These are phyloP conservation scores for Coemansia sp. DNA, from an alignment of 192 early-diverging fungal genomes.

Conservation along the genomic window DNA sequence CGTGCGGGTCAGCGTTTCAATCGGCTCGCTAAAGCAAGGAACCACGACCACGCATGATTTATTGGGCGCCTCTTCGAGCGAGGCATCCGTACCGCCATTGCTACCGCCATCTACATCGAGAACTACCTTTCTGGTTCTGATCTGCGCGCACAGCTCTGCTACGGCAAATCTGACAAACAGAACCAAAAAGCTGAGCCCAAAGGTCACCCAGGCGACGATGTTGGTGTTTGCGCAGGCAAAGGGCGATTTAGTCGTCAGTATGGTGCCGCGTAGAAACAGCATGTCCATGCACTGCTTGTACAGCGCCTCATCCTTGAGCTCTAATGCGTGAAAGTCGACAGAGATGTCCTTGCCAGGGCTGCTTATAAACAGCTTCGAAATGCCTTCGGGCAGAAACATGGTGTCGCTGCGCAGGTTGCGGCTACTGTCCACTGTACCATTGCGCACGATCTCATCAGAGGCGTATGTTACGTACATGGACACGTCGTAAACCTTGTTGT, in stretches of 20 bases:
- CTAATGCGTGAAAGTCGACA: slow-evolving; percentile 15
- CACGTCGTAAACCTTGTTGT: slow-evolving; percentile 39
- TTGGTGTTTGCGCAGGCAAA: slow-evolving; percentile 56
- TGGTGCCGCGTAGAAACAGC: slow-evolving; percentile 48
- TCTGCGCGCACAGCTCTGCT: slow-evolving; percentile 33
- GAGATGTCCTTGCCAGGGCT: slow-evolving; percentile 37
- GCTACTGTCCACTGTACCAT: slow-evolving; percentile 34
- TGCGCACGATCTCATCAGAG: slow-evolving; percentile 28
- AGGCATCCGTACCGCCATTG: slow-evolving; percentile 12
- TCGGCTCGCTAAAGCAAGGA: slow-evolving; percentile 37
- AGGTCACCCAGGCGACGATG: slow-evolving; percentile 52
- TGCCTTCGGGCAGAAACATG: slow-evolving; percentile 34
- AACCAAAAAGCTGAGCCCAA: slow-evolving; percentile 43
- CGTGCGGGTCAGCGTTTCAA: slow-evolving; percentile 42
- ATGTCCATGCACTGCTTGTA: slow-evolving; percentile 43
- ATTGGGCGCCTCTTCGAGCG: slow-evolving; percentile 3
- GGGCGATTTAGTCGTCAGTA: slow-evolving; percentile 34
- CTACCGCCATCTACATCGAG: slow-evolving; percentile 4
- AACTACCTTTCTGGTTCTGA: slow-evolving; percentile 39
- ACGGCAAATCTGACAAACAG: slow-evolving; percentile 36
- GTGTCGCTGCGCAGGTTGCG: slow-evolving; percentile 25
- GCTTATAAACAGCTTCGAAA: slow-evolving; percentile 39
- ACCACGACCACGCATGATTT: slow-evolving; percentile 37
- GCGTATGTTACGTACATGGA: slow-evolving; percentile 39
- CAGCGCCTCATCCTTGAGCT: slow-evolving; percentile 24